Conservation (phyloP, 2,329 filamentous ascomycete genomes). For the Colletotrichum sp. region DNA sequence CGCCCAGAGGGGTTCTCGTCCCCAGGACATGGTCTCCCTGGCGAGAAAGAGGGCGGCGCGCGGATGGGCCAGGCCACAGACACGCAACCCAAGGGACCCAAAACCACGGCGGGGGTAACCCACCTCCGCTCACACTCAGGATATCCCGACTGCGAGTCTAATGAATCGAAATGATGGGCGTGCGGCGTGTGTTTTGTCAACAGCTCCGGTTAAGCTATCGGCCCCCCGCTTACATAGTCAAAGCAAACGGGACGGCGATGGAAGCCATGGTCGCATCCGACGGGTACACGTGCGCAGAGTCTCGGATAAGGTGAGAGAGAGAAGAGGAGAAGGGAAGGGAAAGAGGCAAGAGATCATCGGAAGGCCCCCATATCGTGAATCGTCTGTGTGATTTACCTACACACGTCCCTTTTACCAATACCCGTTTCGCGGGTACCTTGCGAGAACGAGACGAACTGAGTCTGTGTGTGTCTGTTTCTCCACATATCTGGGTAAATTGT, state of each 20-base stretch:
- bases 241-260: not conserved
- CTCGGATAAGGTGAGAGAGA: not conserved
- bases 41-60: not conserved
- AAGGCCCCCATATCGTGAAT: not conserved
- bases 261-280: not conserved
- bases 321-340: not conserved
- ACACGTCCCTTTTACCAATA: not conserved
- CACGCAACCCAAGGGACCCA: not conserved
- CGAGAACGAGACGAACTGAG: not conserved
- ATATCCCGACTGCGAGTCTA: not conserved
- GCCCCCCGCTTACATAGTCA: not conserved
- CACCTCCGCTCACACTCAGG: not conserved
- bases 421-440: not conserved
- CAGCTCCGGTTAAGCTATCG: not conserved
- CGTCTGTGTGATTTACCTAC: not conserved
- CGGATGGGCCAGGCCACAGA: not conserved
- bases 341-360: not conserved
- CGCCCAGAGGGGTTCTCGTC: not conserved
- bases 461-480: not conserved
- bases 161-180: not conserved
- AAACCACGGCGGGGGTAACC: not conserved
- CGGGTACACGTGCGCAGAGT: not conserved
- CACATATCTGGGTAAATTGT: not conserved
- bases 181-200: not conserved
- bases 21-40: not conserved